Evolutionary conservation across 1,284 basidiomycete species (phyloP), one percentile per base, ranked within the genome.

Genomic region (Chondrostereum purpureum): DNA sequence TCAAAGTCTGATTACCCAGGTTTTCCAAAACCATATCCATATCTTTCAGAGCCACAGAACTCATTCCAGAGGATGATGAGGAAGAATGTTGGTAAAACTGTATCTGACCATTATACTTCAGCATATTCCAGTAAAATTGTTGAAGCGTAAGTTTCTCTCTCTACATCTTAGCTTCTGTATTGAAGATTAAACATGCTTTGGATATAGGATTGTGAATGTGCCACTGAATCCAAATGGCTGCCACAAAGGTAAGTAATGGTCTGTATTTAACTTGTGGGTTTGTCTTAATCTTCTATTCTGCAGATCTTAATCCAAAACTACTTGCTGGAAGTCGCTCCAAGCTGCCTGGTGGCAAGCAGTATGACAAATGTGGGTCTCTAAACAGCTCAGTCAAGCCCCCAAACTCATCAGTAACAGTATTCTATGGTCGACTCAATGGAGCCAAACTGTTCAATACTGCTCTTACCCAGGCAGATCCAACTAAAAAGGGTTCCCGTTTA

Each of bases 61-160:
- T 62, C 70, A 5, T 87, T 78, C 55, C 83, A 86, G 55, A 60
- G 57, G 38, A 75, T 70, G 70, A 55, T 79, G 42, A 67, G 83
- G 42, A 57, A 59, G 35, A 58, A 53, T 5, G 61, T 61, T 62
- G 46, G 48, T 39, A 21, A 59, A 52, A 55, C 57, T 35, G 64
- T 72, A 19, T 53, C 54, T 3, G 64, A 70, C 37, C 81, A 84
- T 46, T 80, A 79, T 50, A 75, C 80, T 0, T 62, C 53, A 18
- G n/a, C n/a, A 53, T 61, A 34, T 78, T 69, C 55, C 20, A 54
- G 4, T 20, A 58, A 6, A 54, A 41, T 75, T 22, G 65, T 79
- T 8, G 80, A 84, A 58, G 67, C 76, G 81, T 81, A 51, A 55
- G 66, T 57, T 12, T 34, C 4, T 21, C 11, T 22, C 39, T 37